Evolutionary conservation across 805 yeast species (phyloP).

Genomic region (Citeromyces nyonsensis): DNA sequence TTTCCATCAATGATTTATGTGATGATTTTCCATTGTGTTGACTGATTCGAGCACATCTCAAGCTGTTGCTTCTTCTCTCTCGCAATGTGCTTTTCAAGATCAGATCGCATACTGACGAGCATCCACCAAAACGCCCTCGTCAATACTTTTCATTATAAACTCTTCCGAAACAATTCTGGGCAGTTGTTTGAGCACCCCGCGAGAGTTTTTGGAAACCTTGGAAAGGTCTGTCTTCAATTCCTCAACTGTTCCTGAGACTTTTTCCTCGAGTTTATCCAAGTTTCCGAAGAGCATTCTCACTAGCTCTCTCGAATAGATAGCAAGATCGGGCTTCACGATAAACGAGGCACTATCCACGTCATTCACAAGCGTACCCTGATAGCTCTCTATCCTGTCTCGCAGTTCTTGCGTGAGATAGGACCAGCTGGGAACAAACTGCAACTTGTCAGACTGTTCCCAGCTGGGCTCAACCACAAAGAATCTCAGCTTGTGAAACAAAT

Average conservation of each 20-base stretch:
- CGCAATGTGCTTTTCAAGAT: no score
- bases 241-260: constrained; percentile 2
- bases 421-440: constrained; percentile 3
- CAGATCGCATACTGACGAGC: constrained; percentile 1
- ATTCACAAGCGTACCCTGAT: constrained; percentile 26
- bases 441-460: not conserved
- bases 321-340: constrained; percentile 18
- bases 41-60: no score
- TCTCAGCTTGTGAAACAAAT: constrained; percentile 16
- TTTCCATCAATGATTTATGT: no score
- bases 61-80: no score
- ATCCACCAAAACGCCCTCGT: constrained; percentile 6
- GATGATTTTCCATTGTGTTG: no score
- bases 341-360: constrained; percentile 16
- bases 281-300: no score
- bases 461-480: constrained; percentile 14
- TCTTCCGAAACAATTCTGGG: constrained; percentile 19
- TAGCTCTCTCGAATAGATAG: no score
- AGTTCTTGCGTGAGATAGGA: constrained; percentile 5
- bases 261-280: constrained; percentile 2
- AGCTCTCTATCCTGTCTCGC: constrained; percentile 14
- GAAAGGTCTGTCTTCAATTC: constrained; percentile 2
- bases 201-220: constrained; percentile 1
- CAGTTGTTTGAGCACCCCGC: constrained; percentile 7
- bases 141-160: constrained; percentile 17